Base-by-base conservation (phyloP, 2,329 filamentous ascomycete species). In the Arachnomyces sp. region DNA sequence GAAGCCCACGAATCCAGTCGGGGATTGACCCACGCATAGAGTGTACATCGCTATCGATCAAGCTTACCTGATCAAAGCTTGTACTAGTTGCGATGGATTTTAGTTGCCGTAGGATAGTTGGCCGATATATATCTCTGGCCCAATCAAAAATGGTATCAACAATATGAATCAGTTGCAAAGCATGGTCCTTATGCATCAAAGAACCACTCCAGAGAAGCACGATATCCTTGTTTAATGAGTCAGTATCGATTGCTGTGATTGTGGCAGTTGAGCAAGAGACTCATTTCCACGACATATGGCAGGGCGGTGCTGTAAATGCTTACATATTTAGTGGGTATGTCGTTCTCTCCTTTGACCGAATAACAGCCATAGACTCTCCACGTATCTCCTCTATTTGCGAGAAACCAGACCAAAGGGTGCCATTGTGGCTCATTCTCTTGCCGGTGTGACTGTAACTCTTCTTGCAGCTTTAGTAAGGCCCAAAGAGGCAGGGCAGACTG, bases 131-230 rank as follows among this genome's bases (percentile, higher is more conserved):
- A 38, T 57, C 52, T 16, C 55, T 44, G n/a, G 55, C 55, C 55
- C 55, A 59, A 36, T 59, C 54, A 43, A 51, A 49, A 20, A 58
- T 54, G 38, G 51, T 51, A 41, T 59, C 56, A n/a, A 59, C 33
- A 31, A 57, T 53, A 12, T 57, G 46, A 8, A 58, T 41, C 17
- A 58, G 52, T 36, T 54, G 56, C 15, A 59, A 43, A 9, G 53
- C 47, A 8, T 38, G 41, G 31, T 58, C 45, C 43, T 48, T 33
- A n/a, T 32, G 43, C 15, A 35, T 28, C 36, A 55, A 49, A 15
- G 37, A 36, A 15, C 52, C 51, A 42, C 36, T 34, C 53, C 53
- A 56, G 15, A 55, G 43, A 31, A 49, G 34, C 30, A 49, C 28
- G 17, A 53, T 48, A 32, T 43, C 28, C 50, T 53, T 37, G 30